Base-by-base conservation (phyloP, 495 filamentous ascomycete genomes). In the Penicillium parvum region DNA sequence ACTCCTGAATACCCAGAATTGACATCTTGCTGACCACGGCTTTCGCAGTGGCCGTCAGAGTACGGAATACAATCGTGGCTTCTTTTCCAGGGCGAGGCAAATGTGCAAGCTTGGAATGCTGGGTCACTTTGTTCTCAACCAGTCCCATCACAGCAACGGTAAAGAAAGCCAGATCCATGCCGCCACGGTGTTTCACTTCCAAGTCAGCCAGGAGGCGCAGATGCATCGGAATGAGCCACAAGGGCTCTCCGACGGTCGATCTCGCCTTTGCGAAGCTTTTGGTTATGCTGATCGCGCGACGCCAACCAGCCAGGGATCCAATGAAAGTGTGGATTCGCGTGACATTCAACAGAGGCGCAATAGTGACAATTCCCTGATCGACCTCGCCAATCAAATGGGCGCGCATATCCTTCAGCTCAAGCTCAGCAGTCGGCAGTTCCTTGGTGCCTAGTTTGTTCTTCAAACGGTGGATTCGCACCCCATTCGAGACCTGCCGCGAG, bases 391-490 rank as follows among this genome's bases (percentile, higher is more conserved):
- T 61, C 3, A 86, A 64, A 60, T 81, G 82, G 2, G 71, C 85
- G 14, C 85, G 74, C 56, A 75, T 78, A 11, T 66, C 69, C 9
- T 65, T 62, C 2, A 88, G 67, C 37, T 83, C 80, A 4, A 87
- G 68, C 45, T 89, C 84, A 4, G 83, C 84, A 0, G 84, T 87
- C 0, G 84, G 84, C 1, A 88, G 58, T 14, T 80, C 65, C 38
- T 77, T 78, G 2, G 84, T 86, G 33, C 84, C 85, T 23, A 87
- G 68, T 45, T 87, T 88, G 50, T 74, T 73, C 53, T 88, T 88
- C 19, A 87, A 65, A 1, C 82, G 77, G 30, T 80, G 76, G 53
- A 88, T 84, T 29, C 67, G 69, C 23, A 88, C 68, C 2, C 65
- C 15, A 83, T 88, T 90, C 2, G 68, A 77, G 2, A 68, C 45